Percentiles rank a stretch among this genome's conserved stretches.
phyloP scores from a whole-genome alignment of 2,329 filamentous ascomycete species.

The Bipolaris oryzae region DNA sequence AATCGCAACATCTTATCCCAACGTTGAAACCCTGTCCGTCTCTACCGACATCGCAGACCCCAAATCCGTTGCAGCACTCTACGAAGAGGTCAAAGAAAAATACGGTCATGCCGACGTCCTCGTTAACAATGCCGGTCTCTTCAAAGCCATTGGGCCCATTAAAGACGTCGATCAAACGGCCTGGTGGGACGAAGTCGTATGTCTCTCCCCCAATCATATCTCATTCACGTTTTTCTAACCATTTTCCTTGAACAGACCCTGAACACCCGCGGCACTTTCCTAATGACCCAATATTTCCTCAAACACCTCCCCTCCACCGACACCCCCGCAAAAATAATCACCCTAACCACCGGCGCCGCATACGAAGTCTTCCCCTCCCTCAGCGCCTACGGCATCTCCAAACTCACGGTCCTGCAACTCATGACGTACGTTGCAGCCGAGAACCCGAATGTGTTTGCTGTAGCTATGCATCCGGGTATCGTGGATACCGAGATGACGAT shows the following conservation, averaged over 20 bases:
- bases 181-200: slow-evolving; percentile 34
- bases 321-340: slow-evolving; percentile 32
- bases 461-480: slow-evolving; percentile 27
- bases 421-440: slow-evolving; percentile 29
- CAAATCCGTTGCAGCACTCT: slow-evolving; percentile 27
- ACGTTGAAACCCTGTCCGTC: slow-evolving; percentile 39
- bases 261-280: slow-evolving; percentile 45
- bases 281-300: slow-evolving; percentile 43
- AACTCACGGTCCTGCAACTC: slow-evolving; percentile 24
- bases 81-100: slow-evolving; percentile 27
- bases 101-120: slow-evolving; percentile 33
- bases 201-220: not conserved
- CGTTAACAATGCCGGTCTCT: slow-evolving; percentile 19
- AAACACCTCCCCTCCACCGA: slow-evolving; percentile 23
- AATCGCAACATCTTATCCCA: slow-evolving; percentile 36
- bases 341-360: slow-evolving; percentile 21
- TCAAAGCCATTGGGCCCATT: slow-evolving; percentile 20
- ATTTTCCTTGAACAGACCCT: slow-evolving; percentile 30
- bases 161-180: slow-evolving; percentile 23
- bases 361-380: slow-evolving; percentile 20
- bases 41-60: slow-evolving; percentile 39
- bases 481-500: slow-evolving; percentile 22
- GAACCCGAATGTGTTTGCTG: slow-evolving; percentile 27
- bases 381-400: slow-evolving; percentile 27
- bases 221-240: not conserved